Evolutionary conservation across 2,329 filamentous ascomycete species (phyloP), one percentile per base, ranked within the genome.

Genomic region (Colletotrichum sp.): DNA sequence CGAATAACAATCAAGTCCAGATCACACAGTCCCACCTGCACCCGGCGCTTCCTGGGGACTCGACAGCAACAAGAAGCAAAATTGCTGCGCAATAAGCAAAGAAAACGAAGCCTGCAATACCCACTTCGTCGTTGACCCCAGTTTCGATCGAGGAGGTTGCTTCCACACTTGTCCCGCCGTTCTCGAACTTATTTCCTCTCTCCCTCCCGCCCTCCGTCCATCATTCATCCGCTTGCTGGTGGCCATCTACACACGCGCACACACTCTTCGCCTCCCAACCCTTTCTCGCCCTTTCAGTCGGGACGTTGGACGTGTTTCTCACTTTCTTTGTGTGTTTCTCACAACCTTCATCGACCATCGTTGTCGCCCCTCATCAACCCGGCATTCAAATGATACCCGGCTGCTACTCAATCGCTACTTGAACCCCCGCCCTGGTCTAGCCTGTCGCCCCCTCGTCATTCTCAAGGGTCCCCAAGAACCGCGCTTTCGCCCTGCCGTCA

Each of bases 401-500:
- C 34, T 62, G 28, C 28, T 60, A 67, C 43, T 66, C 64, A 38
- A 38, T 38, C 38, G 43, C 32, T 58, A 34, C 66, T 24, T 70
- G 24, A 48, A 32, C 60, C 71, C 55, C 70, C 65, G 56, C 56
- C 38, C 56, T 34, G 56, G 32, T 68, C 64, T 73, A 73, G 69
- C 43, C 48, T 64, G 73, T 68, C 70, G 73, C 69, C 73, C 64
- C 64, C 73, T 73, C 70, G 70, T 75, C 70, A 75, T 69, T 73
- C 70, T 65, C 70, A 60, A 75, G 73, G 70, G 64, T 68, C 38
- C 55, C 56, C 24, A 68, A 75, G 64, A 65, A 73, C 64, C 48
- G 52, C 72, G 62, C 68, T 67, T 56, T 73, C 64, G 64, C 70
- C 73, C 64, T 73, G 56, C 58, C 64, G 43, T 75, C 64, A 73